Base-by-base conservation (phyloP, 1,139 yeast species). In the Yamadazyma oceani region DNA sequence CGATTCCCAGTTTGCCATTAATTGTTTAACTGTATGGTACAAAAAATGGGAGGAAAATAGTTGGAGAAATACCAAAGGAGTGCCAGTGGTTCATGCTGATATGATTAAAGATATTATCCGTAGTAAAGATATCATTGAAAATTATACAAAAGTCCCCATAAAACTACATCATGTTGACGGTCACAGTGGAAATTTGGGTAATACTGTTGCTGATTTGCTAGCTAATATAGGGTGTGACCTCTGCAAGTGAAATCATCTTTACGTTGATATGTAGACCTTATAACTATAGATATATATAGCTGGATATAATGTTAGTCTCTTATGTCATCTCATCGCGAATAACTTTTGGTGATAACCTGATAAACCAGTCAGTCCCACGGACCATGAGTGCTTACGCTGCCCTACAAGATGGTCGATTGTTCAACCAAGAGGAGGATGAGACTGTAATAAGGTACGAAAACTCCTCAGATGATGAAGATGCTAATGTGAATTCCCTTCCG, bases 191-290 rank as follows among this genome's bases (percentile, higher is more conserved):
- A 57, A 65, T 32, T 56, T 52, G 13, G 96, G 96, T 1, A 89
- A 89, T 54, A 89, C 82, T 45, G 66, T 57, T 53, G 97, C 97
- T 0, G 96, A 90, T 55, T 50, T 55, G 31, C 64, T 89, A 37
- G 97, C 97, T 3, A 82, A 76, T 42, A 40, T 50, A 21, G 94
- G 87, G n/a, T 82, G 82, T 8, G 70, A 66, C 38, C 17, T 11
- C 5, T 8, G n/a, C 16, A 15, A 13, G 17, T 10, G n/a, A 16
- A 9, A 29, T 24, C 10, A 27, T 9, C 14, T 15, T 27, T 7
- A 9, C 10, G 31, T 15, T 8, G 13, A 27, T 27, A 17, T 12
- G 13, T 27, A 7, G 17, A 13, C 9, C 8, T 13, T 6, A 27
- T 27, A 8, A 9, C 31, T 15, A 14, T n/a, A n/a, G n/a, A n/a